Conservation (phyloP, 805 yeast species). For the Metschnikowia lochheadii region DNA sequence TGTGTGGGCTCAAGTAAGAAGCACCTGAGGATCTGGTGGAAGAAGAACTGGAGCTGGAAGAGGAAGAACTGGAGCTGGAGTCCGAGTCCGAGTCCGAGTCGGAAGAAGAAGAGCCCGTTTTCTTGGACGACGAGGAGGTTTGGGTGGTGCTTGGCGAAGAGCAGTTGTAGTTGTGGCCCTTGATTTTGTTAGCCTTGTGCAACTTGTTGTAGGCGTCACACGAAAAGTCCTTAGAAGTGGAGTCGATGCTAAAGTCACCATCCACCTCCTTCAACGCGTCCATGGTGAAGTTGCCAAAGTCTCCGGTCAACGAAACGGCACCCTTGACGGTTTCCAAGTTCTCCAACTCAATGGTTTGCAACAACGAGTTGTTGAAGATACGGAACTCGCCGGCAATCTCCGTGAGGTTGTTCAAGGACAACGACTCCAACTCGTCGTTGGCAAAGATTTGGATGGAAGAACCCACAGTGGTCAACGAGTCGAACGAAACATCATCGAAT, state of each 20-base stretch:
- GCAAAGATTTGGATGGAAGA: conserved; percentile 39
- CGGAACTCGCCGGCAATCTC: conserved; percentile 40
- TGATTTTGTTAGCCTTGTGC: conserved; percentile 29
- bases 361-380: conserved; percentile 38
- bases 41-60: conserved; percentile 5
- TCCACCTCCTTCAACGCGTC: conserved; percentile 34
- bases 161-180: conserved; percentile 44
- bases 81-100: conserved; percentile 14
- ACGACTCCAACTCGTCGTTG: conserved; percentile 37
- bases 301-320: conserved; percentile 38
- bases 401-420: conserved; percentile 27
- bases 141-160: conserved; percentile 28
- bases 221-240: conserved; percentile 35
- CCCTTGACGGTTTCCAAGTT: conserved; percentile 35
- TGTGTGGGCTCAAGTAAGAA: conserved; percentile 15
- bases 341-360: conserved; percentile 28
- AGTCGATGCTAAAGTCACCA: conserved; percentile 37
- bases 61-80: conserved; percentile 13
- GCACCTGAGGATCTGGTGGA: conserved; percentile 11
- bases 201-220: conserved; percentile 34
- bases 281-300: conserved; percentile 37
- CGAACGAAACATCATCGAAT: conserved; percentile 29
- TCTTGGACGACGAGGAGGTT: conserved; percentile 14
- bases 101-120: conserved; percentile 4
- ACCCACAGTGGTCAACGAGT: conserved; percentile 32